Evolutionary conservation across 2,329 filamentous ascomycete genomes (phyloP), one percentile per base, ranked within the genome.

Genomic region (Fusarium chlamydosporum): DNA sequence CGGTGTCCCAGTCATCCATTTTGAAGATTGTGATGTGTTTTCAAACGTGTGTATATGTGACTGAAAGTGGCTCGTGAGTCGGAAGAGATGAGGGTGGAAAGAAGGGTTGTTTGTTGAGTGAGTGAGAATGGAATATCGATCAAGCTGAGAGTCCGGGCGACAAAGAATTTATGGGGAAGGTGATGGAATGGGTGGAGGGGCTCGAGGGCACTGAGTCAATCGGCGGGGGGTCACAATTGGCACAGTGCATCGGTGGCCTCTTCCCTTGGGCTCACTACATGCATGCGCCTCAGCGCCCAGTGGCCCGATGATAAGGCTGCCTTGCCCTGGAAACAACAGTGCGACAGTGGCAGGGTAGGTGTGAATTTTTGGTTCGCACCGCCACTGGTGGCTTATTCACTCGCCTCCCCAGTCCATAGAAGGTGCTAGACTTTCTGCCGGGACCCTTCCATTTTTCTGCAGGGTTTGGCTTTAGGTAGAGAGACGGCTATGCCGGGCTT

Each of bases 1-100:
- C 89, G 73, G 83, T 81, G 76, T 97, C 92, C 94, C 95, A 98
- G 77, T 97, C 93, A 54, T 79, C 80, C 87, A 91, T 89, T 53
- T 76, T 75, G 54, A 54, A 52, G 56, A 27, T 66, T 57, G 29
- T 89, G 88, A 43, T 74, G 81, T 74, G 77, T 57, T 63, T 70
- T 73, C 61, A 40, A 50, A 41, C 50, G 37, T 55, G 43, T 45
- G 27, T 34, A 35, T 40, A 53, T 52, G 51, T 52, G 53, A 58
- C 20, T 16, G 9, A 18, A 35, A 47, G 57, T 16, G 41, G 20
- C 35, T 33, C 42, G 31, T 23, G 45, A 15, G 35, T 50, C 20
- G 45, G 29, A 11, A 20, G 40, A 37, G 34, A 26, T 6, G 31
- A 48, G 52, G 40, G 10, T 37, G n/a, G 8, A 31, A 46, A 34